Evolutionary conservation across 176 grass and related monocot genomes (phyloP).

Genomic region (Ananas comosus): DNA sequence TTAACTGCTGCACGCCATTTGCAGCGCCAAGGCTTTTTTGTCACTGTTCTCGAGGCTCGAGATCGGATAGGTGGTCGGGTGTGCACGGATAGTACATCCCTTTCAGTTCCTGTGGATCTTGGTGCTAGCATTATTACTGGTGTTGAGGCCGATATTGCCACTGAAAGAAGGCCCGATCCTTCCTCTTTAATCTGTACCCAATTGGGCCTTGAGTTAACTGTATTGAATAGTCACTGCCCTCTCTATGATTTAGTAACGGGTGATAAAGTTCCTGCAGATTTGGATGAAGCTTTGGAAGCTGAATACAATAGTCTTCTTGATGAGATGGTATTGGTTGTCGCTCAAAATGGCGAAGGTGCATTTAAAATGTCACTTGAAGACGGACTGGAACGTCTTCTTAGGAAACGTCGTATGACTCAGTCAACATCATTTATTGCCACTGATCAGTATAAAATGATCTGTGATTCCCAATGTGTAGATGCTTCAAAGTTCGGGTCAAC

Average conservation of each 20-base stretch:
- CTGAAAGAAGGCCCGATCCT: constrained; percentile 88
- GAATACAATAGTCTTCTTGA: constrained; percentile 93
- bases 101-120: constrained; percentile 97
- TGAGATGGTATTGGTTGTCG: constrained; percentile 82
- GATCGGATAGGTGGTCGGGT: constrained; percentile 89
- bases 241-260: constrained; percentile 89
- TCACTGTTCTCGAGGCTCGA: constrained; percentile 92
- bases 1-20: constrained; percentile 90
- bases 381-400: constrained; percentile 83
- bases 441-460: constrained; percentile 35
- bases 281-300: constrained; percentile 71
- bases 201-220: constrained; percentile 80
- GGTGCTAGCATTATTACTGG: constrained; percentile 99
- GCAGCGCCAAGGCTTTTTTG: constrained; percentile 66
- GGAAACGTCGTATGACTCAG: constrained; percentile 47
- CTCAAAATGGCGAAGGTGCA: constrained; percentile 81
- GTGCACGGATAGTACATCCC: constrained; percentile 69
- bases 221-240: constrained; percentile 90
- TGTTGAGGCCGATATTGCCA: constrained; percentile 87
- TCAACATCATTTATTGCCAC: constrained; percentile 30
- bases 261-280: constrained; percentile 67
- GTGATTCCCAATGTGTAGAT: constrained; percentile 26
- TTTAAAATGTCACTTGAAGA: constrained; percentile 79
- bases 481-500: constrained; percentile 25
- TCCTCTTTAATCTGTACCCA: constrained; percentile 94